phyloP scores from a whole-genome alignment of 225 moss, liverwort and hornwort species.

The Marchantia polymorpha region DNA sequence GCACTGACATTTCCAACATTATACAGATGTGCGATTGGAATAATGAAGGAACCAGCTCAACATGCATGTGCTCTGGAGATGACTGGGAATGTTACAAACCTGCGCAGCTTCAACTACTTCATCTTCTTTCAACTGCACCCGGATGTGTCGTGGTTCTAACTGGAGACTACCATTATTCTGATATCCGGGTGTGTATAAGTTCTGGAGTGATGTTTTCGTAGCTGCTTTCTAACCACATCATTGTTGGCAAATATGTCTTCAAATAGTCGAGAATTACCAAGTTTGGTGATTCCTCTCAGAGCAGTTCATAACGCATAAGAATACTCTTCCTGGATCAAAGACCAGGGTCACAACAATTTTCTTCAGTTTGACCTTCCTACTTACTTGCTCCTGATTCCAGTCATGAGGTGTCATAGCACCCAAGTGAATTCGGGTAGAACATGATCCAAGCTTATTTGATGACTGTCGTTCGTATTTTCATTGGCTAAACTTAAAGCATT shows the following conservation, averaged over 20 bases:
- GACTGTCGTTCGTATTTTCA: too few species aligned
- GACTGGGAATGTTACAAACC: slow-evolving; percentile 65
- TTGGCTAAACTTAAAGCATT: too few species aligned
- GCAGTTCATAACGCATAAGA: too few species aligned
- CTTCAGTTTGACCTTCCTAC: too few species aligned
- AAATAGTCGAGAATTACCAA: neutral
- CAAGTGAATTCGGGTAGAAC: too few species aligned
- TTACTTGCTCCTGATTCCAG: too few species aligned
- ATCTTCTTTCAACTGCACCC: slow-evolving; percentile 37
- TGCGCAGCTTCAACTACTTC: slow-evolving; percentile 52
- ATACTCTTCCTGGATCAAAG: too few species aligned
- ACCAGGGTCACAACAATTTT: too few species aligned
- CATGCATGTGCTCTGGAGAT: slow-evolving; percentile 46
- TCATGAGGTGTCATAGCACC: too few species aligned
- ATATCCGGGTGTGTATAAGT: slow-evolving; percentile 35
- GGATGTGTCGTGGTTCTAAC: slow-evolving; percentile 52
- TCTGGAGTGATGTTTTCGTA: neutral
- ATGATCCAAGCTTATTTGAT: too few species aligned
- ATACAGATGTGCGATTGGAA: slow-evolving; percentile 33
- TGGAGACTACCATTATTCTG: slow-evolving; percentile 52
- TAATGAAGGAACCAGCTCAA: slow-evolving; percentile 25
- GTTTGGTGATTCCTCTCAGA: neutral
- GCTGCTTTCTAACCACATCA: neutral
- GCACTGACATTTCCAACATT: neutral
- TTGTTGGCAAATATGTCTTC: neutral